A percentile compares a stretch with the other conserved stretches of the same genome.
Conservation (phyloP, 2,329 filamentous ascomycete species). For the Fusarium falciforme region DNA sequence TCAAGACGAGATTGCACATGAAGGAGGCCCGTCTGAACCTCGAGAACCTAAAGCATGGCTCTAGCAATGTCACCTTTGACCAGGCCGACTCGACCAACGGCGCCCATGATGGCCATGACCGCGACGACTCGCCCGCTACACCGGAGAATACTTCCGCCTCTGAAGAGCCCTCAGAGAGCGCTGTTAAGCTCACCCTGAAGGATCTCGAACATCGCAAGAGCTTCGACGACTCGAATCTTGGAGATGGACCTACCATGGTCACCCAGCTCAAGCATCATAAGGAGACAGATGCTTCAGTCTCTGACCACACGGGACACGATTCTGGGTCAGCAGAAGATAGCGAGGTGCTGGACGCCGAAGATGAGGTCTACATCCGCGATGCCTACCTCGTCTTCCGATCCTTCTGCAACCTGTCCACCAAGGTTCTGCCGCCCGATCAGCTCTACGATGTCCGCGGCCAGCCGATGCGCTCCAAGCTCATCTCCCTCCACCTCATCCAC, state of each 20-base stretch:
- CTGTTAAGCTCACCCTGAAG: conserved; percentile 72
- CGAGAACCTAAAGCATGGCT: conserved; percentile 62
- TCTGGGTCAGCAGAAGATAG: conserved; percentile 65
- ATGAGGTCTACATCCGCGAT: conserved; percentile 97
- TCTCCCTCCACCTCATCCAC: conserved; percentile 95
- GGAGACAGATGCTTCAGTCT: conserved; percentile 57
- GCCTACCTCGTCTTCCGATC: conserved; percentile 97
- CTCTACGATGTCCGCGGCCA: conserved; percentile 93
- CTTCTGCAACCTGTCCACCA: conserved; percentile 97
- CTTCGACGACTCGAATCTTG: conserved; percentile 75
- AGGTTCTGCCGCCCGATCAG: conserved; percentile 88
- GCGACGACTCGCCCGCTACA: conserved; percentile 49
- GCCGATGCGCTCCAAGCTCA: conserved; percentile 95
- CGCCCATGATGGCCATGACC: conserved; percentile 52
- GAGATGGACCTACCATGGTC: conserved; percentile 75
- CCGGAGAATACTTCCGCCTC: conserved; percentile 39
- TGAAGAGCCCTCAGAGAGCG: conserved; percentile 49
- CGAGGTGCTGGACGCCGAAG: conserved; percentile 76
- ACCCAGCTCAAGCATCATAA: conserved; percentile 67
- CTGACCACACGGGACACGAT: conserved; percentile 67
- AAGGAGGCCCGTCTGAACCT: conserved; percentile 81
- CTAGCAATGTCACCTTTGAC: conserved; percentile 64
- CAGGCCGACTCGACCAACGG: conserved; percentile 55
- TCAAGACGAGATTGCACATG: conserved; percentile 85
- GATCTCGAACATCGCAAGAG: conserved; percentile 76